A percentile compares a stretch with the other conserved stretches of the same genome.
Evolutionary conservation across 768 basidiomycete genomes (phyloP).

Genomic region (Cystofilobasidium ferigula): DNA sequence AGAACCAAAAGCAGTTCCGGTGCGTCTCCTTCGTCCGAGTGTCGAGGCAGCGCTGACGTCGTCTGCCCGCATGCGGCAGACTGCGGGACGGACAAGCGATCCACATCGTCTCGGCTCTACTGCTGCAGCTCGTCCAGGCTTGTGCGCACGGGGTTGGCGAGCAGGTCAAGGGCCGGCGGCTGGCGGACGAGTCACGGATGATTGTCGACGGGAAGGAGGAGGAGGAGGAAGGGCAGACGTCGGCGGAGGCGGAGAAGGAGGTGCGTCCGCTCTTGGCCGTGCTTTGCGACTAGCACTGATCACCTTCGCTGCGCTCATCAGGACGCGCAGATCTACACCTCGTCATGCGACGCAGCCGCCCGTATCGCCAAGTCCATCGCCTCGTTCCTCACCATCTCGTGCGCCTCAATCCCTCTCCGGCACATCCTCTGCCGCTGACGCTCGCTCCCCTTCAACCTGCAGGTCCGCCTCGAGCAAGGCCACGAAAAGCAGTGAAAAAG

Average conservation of each 20-base stretch:
- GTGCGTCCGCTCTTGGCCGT: neutral
- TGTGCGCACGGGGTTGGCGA: conserved; percentile 66
- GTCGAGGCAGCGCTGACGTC: neutral
- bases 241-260: conserved; percentile 11
- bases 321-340: conserved; percentile 26
- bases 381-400: conserved; percentile 20
- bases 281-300: conserved; percentile 20
- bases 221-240: neutral
- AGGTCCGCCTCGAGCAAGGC: conserved; percentile 63
- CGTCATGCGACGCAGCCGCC: conserved; percentile 8
- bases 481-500: conserved; percentile 85
- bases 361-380: conserved; percentile 22
- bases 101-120: conserved; percentile 79
- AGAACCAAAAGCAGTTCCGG: conserved; percentile 81
- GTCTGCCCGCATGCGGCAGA: conserved; percentile 41
- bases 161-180: conserved; percentile 2
- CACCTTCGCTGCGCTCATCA: neutral
- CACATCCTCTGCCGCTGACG: no score
- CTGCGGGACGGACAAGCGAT: conserved; percentile 83
- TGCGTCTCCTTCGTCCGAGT: conserved; percentile 38
- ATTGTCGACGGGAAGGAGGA: conserved; percentile 37
- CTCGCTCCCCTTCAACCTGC: neutral
- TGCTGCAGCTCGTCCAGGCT: conserved; percentile 93
- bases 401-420: neutral
- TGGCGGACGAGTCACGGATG: neutral